Percentiles rank a stretch among this genome's conserved stretches.
Evolutionary conservation across 2,329 filamentous ascomycete species (phyloP).

Genomic region (Fusarium equiseti): DNA sequence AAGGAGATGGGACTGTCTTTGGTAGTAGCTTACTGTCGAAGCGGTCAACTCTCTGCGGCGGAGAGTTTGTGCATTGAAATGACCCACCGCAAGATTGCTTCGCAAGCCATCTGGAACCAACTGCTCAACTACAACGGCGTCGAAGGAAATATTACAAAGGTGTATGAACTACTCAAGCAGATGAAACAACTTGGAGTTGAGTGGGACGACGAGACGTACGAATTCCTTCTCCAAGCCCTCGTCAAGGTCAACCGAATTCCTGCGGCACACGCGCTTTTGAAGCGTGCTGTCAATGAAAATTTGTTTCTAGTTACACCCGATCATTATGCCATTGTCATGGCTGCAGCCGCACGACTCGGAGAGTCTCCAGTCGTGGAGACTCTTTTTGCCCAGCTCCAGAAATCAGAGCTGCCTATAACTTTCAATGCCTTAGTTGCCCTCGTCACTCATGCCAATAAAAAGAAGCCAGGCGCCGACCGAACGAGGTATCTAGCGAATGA

Average conservation of each 20-base stretch:
- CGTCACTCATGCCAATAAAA: constrained; percentile 51
- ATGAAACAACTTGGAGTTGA: constrained; percentile 63
- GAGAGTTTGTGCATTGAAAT: constrained; percentile 61
- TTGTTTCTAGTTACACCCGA: constrained; percentile 60
- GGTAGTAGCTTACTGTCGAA: constrained; percentile 73
- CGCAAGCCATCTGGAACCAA: constrained; percentile 80
- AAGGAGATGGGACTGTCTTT: constrained; percentile 72
- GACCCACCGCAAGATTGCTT: constrained; percentile 62
- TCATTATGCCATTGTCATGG: constrained; percentile 67
- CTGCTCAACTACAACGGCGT: constrained; percentile 77
- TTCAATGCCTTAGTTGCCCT: constrained; percentile 59
- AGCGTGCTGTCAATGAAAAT: constrained; percentile 57
- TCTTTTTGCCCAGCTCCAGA: constrained; percentile 59
- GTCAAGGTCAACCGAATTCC: constrained; percentile 62
- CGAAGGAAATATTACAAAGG: constrained; percentile 64
- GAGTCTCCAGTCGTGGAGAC: constrained; percentile 58
- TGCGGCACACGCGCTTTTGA: constrained; percentile 63
- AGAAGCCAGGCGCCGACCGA: constrained; percentile 41
- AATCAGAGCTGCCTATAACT: constrained; percentile 57
- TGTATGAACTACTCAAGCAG: constrained; percentile 61
- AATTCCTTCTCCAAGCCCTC: constrained; percentile 62
- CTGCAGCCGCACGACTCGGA: constrained; percentile 60
- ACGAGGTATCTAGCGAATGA: constrained; percentile 46
- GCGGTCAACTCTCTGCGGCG: constrained; percentile 53
- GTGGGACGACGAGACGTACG: constrained; percentile 65